phyloP scores from a whole-genome alignment of 495 filamentous ascomycete species.

The Geopyxis carbonaria region DNA sequence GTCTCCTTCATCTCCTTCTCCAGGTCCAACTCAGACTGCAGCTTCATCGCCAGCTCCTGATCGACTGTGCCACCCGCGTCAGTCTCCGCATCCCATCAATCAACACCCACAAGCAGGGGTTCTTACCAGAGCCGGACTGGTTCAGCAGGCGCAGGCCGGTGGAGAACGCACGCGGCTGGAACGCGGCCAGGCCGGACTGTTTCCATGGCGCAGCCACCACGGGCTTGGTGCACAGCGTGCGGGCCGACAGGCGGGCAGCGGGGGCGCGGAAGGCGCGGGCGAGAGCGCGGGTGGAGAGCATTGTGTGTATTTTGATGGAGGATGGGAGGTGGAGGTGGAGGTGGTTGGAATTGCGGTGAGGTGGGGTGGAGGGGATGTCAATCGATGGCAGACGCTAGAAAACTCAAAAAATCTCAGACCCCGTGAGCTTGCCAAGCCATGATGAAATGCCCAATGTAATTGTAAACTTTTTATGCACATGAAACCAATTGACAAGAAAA shows the following conservation, averaged over 20 bases:
- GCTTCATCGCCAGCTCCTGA: constrained; percentile 57
- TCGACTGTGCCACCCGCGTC: constrained; percentile 32
- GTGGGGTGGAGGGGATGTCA: neutral
- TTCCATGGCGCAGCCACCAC: constrained; percentile 4
- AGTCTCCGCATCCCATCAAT: no score
- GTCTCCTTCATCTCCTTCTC: constrained; percentile 37
- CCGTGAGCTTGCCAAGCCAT: no score
- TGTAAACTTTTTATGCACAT: no score
- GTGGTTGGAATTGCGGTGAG: constrained; percentile 1
- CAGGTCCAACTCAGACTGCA: constrained; percentile 56
- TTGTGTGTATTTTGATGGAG: constrained; percentile 5
- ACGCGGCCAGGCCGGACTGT: constrained; percentile 6
- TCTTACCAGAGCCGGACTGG: constrained; percentile 29
- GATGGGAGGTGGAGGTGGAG: neutral
- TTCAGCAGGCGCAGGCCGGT: constrained; percentile 11
- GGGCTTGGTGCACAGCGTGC: constrained; percentile 9
- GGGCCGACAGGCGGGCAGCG: constrained; percentile 5
- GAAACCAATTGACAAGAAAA: no score
- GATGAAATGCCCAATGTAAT: no score
- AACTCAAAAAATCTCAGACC: no score
- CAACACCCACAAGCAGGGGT: no score
- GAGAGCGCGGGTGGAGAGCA: constrained; percentile 17
- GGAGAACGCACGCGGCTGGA: constrained; percentile 14
- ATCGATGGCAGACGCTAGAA: constrained; percentile 1
- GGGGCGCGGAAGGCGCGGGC: constrained; percentile 11